A percentile compares a stretch with the other conserved stretches of the same genome.
These are phyloP conservation scores for Syzygium aqueum DNA, from an alignment of 345 rosid species.

Conservation along the genomic window DNA sequence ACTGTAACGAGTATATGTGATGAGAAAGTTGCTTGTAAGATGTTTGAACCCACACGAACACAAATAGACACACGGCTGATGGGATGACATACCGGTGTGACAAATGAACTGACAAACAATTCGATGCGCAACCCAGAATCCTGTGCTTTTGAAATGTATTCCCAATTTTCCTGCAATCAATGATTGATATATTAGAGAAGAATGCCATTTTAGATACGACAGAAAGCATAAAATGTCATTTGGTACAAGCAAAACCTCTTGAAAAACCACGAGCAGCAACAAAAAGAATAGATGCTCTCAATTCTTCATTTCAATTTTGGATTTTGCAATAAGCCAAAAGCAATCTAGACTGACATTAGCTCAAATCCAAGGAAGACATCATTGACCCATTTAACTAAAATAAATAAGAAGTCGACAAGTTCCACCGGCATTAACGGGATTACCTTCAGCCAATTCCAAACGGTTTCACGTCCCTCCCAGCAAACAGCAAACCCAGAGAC, in stretches of 20 bases:
- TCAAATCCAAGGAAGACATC: not conserved
- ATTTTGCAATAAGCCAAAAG: not conserved
- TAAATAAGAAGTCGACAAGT: not conserved
- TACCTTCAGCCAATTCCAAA: constrained; percentile 92
- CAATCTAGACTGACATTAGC: not conserved
- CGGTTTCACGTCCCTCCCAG: constrained; percentile 80
- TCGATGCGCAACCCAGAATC: constrained; percentile 68
- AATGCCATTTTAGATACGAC: not conserved
- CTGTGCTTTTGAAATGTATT: constrained; percentile 45
- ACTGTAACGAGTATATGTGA: too few relatives aligned
- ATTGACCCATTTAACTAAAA: not conserved
- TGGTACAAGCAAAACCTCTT: not conserved
- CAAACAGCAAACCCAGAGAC: constrained; percentile 58
- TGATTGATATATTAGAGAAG: not conserved
- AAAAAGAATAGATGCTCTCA: not conserved
- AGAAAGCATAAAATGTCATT: not conserved
- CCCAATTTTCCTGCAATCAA: constrained; percentile 65
- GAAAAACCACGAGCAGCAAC: not conserved
- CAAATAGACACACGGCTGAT: not conserved
- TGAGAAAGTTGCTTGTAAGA: not conserved
- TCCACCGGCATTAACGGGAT: not conserved
- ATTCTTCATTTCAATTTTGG: not conserved
- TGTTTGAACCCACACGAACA: not conserved
- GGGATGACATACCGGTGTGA: constrained; percentile 59
- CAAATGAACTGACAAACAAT: constrained; percentile 56